Evolutionary conservation across 495 filamentous ascomycete genomes (phyloP).

Genomic region (Podospora comata): DNA sequence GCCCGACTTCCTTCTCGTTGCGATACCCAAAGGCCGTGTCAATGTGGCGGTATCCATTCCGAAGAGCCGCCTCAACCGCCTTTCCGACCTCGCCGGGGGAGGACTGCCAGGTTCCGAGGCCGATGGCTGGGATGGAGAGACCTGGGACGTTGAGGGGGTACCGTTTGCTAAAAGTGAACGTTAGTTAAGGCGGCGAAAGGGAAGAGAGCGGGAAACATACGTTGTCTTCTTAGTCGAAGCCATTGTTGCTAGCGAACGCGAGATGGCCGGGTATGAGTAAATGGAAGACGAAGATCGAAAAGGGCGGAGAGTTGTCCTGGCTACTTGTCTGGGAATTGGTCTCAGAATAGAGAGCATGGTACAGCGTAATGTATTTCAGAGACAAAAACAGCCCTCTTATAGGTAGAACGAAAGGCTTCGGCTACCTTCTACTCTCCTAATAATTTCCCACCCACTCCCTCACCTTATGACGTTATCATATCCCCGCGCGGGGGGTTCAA

Average conservation of each 20-base stretch:
- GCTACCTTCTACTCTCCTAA: not conserved
- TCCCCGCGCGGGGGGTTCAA: not conserved
- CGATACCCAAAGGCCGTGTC: constrained; percentile 75
- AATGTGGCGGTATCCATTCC: constrained; percentile 60
- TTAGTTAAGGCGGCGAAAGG: not conserved
- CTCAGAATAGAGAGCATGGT: not conserved
- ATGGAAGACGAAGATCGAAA: not conserved
- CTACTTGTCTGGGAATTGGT: not conserved
- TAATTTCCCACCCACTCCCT: constrained; percentile 10
- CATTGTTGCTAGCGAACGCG: constrained; percentile 25
- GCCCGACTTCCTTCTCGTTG: constrained; percentile 79
- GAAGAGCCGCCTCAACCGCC: constrained; percentile 73
- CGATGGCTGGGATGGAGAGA: constrained; percentile 72
- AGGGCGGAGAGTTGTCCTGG: not conserved
- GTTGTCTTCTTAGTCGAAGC: constrained; percentile 36
- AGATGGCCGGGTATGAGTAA: not conserved
- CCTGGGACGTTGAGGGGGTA: constrained; percentile 74
- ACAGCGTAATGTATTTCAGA: not conserved
- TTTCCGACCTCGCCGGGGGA: constrained; percentile 42
- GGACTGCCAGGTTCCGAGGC: constrained; percentile 82
- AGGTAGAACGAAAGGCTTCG: not conserved
- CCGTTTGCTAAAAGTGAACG: too few species aligned
- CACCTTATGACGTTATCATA: constrained; percentile 17
- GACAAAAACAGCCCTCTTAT: not conserved
- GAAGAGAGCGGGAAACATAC: constrained; percentile 22